Conservation (phyloP, 164 flowering plant species). For the Hamamelis virginiana region DNA sequence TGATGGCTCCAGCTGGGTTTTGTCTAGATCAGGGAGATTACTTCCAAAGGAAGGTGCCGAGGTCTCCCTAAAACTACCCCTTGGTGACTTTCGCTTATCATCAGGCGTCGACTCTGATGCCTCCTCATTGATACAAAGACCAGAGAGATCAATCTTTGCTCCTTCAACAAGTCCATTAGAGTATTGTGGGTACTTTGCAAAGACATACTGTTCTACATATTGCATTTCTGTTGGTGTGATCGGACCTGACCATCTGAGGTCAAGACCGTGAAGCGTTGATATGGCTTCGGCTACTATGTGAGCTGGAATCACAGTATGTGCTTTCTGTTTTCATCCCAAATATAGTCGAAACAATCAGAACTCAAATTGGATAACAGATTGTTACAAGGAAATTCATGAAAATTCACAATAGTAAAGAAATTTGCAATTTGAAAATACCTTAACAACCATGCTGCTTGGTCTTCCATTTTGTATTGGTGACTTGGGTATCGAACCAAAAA, state of each 20-base stretch:
- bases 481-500: conserved; percentile 33
- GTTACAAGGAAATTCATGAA: background rate
- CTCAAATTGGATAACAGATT: background rate
- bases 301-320: conserved; percentile 62
- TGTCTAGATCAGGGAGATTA: conserved; percentile 50
- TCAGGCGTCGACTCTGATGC: conserved; percentile 40
- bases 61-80: conserved; percentile 34
- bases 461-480: conserved; percentile 38
- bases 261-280: conserved; percentile 72
- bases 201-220: conserved; percentile 72
- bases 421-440: conserved; percentile 38
- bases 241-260: conserved; percentile 84
- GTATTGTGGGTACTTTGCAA: conserved; percentile 78
- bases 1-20: conserved; percentile 65
- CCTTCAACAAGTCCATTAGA: conserved; percentile 55
- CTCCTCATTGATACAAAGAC: conserved; percentile 45
- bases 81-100: conserved; percentile 57
- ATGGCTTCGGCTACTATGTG: conserved; percentile 83
- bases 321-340: conserved; percentile 46
- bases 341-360: conserved; percentile 1
- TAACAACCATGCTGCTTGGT: conserved; percentile 66
- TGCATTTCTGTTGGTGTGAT: conserved; percentile 76
- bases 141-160: conserved; percentile 43
- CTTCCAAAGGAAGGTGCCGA: conserved; percentile 40
- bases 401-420: background rate